Evolutionary conservation across 2,329 filamentous ascomycete genomes (phyloP), one percentile per base, ranked within the genome.

Genomic region (Neofusicoccum umdonicola): DNA sequence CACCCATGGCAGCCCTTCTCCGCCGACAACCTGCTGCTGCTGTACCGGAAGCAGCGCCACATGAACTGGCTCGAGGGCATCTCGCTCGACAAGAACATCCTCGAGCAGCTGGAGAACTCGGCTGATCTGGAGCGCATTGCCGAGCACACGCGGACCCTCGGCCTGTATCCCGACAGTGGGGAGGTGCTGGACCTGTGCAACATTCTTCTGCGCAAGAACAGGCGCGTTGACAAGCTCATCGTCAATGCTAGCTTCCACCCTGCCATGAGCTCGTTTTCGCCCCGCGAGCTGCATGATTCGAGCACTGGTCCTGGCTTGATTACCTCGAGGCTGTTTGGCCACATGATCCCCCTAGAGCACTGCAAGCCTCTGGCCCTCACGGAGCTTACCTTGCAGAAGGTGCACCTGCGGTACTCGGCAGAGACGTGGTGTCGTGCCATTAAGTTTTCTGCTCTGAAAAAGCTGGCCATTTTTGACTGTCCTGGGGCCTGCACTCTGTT

Each of bases 51-150:
- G 67, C 81, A 83, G 74, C 79, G 77, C 69, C 74, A 75, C 60
- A 77, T 83, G 76, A 80, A 79, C 66, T 81, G 79, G 78, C 72
- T 83, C 17, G 81, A 83, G 66, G 80, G 77, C 58, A 81, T 82
- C 67, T 74, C 79, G 22, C 71, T 83, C 12, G 81, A 82, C 66
- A 73, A 73, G 47, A 69, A 77, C 42, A 74, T 80, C 12, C 66
- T 81, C 17, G 71, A 73, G 1, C 76, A 80, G 45, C 67, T 83
- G 6, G 77, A 81, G 69, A 78, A 79, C 69, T 73, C 78, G 27
- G 71, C 73, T 6, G 71, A 76, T 41, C 75, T 81, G 54, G 72
- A 74, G n/a, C 71, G 73, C 11, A 69, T 79, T 48, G 81, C 82
- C 64, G 69, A 77, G 51, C 76, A 79, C 57, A 76, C 77, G 11